Base-by-base conservation (phyloP, 768 basidiomycete genomes). In the Rickenella mellea region DNA sequence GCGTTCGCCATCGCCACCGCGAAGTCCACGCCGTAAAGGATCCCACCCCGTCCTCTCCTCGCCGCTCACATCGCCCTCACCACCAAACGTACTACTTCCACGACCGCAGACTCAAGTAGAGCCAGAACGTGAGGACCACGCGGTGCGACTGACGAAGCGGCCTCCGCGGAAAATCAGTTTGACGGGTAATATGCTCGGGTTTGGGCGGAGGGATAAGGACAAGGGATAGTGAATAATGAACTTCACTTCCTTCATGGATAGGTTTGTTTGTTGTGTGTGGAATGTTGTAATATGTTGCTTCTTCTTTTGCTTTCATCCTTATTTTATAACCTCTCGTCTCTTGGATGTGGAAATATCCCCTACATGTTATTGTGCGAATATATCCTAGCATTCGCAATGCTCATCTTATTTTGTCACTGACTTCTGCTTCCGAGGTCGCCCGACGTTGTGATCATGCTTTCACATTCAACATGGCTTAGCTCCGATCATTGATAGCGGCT, bases 131-230 rank as follows among this genome's bases (percentile, higher is more conserved):
- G 50, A 21, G 44, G 26, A 9, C 45, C 49, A 7, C 54, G 42
- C 42, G 56, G 53, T 29, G 47, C 41, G 19, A 43, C 52, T 15
- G 51, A 42, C 31, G 43, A 73, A 63, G 53, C 62, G 64, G 30
- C 65, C 74, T 45, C 70, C 64, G 52, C 67, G 82, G 42, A 86
- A 87, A 63, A 59, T 87, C 60, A 87, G 84, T 56, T 56, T 86
- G 43, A 71, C 71, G 19, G 68, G 73, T 39, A 75, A 78, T 38
- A 74, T 76, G 50, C 62, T 73, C 1, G 65, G 63, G 38, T 73
- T 84, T 48, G 54, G 73, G 68, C 63, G 70, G 68, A 57, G 72
- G 61, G 60, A 60, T 31, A 69, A 71, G 55, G 73, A 78, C 41
- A 76, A 62, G 56, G 56, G 29, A 32, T 15, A 21, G 40, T 41